Evolutionary conservation across 352 stramenopile genomes (phyloP), one percentile per base, ranked within the genome.

Genomic region (Phytophthora litchii): DNA sequence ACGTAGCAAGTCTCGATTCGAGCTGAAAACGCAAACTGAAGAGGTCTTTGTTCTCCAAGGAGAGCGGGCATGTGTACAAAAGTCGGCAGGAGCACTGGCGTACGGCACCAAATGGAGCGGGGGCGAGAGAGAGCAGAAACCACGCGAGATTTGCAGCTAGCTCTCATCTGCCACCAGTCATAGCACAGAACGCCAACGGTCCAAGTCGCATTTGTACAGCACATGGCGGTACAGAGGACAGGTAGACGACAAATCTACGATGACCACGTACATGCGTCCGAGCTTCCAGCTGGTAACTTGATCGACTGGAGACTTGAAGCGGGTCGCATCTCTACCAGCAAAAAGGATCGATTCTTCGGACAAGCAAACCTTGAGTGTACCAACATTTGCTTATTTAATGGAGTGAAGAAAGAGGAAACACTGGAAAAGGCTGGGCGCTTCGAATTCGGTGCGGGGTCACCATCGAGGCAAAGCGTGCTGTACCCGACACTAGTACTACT

Each of bases 81-180:
- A 38, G 47, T 51, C 43, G 16, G 41, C 44, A 12, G 14, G 11
- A 37, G 40, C 41, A 50, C 62, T 67, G 56, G 43, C 49, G 62
- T 31, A 70, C 62, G 49, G 49, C n/a, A 57, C 54, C 62, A 70
- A 66, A 70, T 66, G 55, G 62, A 70, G 62, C 42, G 59, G 40
- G 57, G 19, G 23, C 31, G 54, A 64, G 48, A 70, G 54, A 66
- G 60, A 61, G 52, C 43, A 61, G 48, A 65, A 48, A 66, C 62
- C 55, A 70, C 62, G 56, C 19, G 62, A 57, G 62, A 70, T 70
- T 70, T 70, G 62, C 50, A 63, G 12, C 45, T n/a, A 27, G 50
- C 36, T 67, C 55, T 41, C 60, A 59, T 61, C 46, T 57, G 55
- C 47, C 48, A 21, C n/a, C n/a, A 46, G 41, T 64, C 54, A 60